Conservation (phyloP, 1,139 yeast genomes). For the Scheffersomyces titani region DNA sequence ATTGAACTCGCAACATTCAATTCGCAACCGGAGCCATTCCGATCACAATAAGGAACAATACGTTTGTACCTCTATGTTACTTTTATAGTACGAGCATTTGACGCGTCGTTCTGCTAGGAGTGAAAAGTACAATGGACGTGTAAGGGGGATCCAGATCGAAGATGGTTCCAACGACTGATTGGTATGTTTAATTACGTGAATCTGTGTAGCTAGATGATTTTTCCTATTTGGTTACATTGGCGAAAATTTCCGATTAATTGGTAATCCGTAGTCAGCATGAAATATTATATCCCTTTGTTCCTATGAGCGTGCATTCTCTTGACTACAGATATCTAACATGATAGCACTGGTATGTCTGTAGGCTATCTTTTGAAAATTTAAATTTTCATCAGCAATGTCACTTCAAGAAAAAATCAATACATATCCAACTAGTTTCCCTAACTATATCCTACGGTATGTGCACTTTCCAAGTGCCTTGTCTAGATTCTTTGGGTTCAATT, state of each 20-base stretch:
- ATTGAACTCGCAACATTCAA: no score
- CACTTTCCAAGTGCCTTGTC: neutral
- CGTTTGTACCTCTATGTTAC: neutral
- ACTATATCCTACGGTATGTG: no score
- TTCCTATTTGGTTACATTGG: neutral
- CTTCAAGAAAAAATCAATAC: no score
- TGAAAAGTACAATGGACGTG: neutral
- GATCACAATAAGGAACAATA: neutral
- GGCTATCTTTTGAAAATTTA: no score
- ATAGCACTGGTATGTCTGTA: no score
- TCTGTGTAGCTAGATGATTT: neutral
- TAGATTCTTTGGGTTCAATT: no score
- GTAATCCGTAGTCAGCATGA: neutral
- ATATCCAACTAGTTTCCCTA: no score
- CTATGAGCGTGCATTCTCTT: no score
- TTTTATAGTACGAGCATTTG: neutral
- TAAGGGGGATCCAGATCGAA: neutral
- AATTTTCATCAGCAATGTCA: no score
- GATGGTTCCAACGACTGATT: neutral
- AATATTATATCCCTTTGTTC: neutral
- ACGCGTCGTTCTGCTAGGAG: neutral
- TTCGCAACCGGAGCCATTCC: neutral
- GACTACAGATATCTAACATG: no score
- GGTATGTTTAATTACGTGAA: neutral
- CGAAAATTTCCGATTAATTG: neutral